Evolutionary conservation across 1,139 yeast species (phyloP), one percentile per base, ranked within the genome.

Genomic region (Geotrichum klebahnii): DNA sequence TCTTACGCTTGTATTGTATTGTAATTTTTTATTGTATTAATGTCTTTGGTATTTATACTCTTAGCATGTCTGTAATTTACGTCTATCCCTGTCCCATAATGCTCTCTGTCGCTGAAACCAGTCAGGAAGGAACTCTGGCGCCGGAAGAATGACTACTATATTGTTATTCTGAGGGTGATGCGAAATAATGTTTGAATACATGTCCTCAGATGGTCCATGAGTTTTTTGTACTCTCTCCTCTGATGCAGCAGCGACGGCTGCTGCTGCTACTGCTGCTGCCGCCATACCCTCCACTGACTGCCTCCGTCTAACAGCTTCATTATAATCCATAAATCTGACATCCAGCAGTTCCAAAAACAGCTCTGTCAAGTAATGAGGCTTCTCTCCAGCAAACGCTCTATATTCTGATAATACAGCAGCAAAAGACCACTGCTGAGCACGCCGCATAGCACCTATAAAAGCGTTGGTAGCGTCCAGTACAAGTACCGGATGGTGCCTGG

Each of bases 381-480:
- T 82, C 54, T 79, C 80, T 31, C 89, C 85, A 1, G 88, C 76
- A 66, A 81, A 86, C 6, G 85, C 76, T 45, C 96, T 73, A 67
- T 87, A 92, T 65, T 92, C 97, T 57, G 84, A 84, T 28, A 89
- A 78, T 8, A 90, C 81, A 22, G 94, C 81, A 33, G 89, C 81
- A 63, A 85, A 84, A 58, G 82, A 83, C 97, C 97, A 90, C 66
- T 84, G 84, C 66, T 87, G 95, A 33, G 89, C 74, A 63, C 84
- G 82, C 50, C 98, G 72, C 31, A 92, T 68, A 1, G 89, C 73
- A 0, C 97, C 96, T 5, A 88, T 78, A 26, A 90, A 74, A 2
- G 94, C 80, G 52, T 86, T 83, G 2, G 92, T 82, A 5, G 85
- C 79, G 63, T 92, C 97, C 28, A 92, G 81, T 14, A 92, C 67